Evolutionary conservation across 2,329 filamentous ascomycete species (phyloP), one percentile per base, ranked within the genome.

Genomic region (Verticillium klebahnii): DNA sequence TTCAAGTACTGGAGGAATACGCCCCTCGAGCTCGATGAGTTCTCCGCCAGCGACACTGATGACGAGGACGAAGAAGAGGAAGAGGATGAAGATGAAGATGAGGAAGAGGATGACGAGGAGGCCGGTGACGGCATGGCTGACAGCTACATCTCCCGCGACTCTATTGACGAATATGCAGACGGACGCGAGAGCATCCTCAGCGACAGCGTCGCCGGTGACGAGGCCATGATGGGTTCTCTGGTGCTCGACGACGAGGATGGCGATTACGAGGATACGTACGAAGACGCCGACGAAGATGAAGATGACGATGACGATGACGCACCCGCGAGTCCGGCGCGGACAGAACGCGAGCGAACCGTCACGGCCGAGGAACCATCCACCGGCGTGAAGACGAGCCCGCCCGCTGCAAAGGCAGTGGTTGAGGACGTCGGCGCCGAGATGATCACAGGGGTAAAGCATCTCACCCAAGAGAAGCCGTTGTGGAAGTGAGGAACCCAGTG

Each of bases 1-100:
- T 99, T 99, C 76, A 94, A 88, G 62, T 99, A 96, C 77, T 99
- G 95, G 95, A 85, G 96, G 65, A 90, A 96, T 65, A 83, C 84
- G 57, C 92, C 93, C 2, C 82, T 94, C 17, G 92, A 96, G 58
- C 77, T 97, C 31, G 91, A 93, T 52, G 91, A 97, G 60, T 98
- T 98, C 69, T 93, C 91, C 1, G 90, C 90, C 59, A 96, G 90
- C 55, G 93, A 95, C 64, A 87, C 82, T 36, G 84, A 83, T 1
- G 83, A 81, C 7, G 80, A 25, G 25, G 25, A 82, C 1, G 81
- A 84, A 9, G 80, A 78, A 77, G 77, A 1, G 72, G 74, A 78
- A 0, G 75, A 78, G 29, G 77, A 70, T 63, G 72, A 65, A 55
- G 85, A 86, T 17, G 83, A 85, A 37, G 85, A 86, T 17, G 82